Evolutionary conservation across 1,139 yeast genomes (phyloP), one percentile per base, ranked within the genome.

Genomic region (Nakaseomyces glabratus): DNA sequence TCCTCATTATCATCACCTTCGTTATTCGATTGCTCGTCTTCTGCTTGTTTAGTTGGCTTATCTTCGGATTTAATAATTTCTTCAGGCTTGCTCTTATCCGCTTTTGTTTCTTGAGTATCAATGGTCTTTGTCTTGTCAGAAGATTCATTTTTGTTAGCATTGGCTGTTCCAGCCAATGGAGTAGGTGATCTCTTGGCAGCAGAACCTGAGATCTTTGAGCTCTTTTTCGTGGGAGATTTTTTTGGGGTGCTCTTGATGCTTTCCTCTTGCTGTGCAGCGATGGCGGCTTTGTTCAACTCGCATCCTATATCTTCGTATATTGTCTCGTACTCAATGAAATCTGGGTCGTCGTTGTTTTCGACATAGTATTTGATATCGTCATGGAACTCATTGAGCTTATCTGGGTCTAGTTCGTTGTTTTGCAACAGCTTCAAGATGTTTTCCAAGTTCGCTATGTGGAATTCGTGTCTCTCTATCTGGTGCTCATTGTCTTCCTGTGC

Each of bases 301-400:
- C 69, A 69, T 36, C 82, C 90, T 45, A 90, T 69, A 39, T 77
- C 86, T 47, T 90, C 97, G 56, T 90, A 90, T 44, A 90, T 76
- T 22, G 86, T 90, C 49, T 90, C 97, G 58, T 90, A 95, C 53
- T 90, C 97, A 16, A 90, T 82, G 58, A 86, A 93, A 51, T 88
- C 95, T n/a, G 79, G 94, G 39, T 86, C 96, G 60, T 82, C 93
- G 54, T 90, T 93, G 44, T 90, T 82, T 44, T 90, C 97, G 30
- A 93, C 95, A 57, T 86, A 90, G 60, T 88, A 90, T 47, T 74
- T 85, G 54, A 93, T 82, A 57, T 90, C 97, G 40, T 93, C 99
- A 52, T 79, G 80, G 39, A 85, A 73, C 20, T 72, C 80, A 49
- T 81, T 82, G 12, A 93, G 75, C 40, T 74, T 73, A 17, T 85